Base-by-base conservation (phyloP, 2,329 filamentous ascomycete species). In the Colletotrichum viniferum region DNA sequence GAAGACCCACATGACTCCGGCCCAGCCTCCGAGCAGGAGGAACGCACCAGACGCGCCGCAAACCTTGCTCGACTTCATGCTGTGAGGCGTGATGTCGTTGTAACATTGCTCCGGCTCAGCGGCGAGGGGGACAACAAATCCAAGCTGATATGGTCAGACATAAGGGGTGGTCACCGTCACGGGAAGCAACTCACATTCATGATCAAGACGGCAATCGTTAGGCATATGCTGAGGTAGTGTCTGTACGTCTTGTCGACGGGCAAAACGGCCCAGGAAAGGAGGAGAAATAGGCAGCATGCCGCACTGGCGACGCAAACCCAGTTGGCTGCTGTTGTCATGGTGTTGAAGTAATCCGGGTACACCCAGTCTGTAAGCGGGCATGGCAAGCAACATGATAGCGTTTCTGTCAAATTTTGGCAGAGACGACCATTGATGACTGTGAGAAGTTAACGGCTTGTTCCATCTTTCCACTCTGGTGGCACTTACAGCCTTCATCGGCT, bases 11-110 rank as follows among this genome's bases (percentile, higher is more conserved):
- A 98, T 92, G 36, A 95, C 92, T 61, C 93, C 94, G 34, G 92
- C 90, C 90, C 96, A 95, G 58, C 96, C 97, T 69, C 97, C 97
- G 34, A 96, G 91, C 66, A 98, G 90, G 66, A 99, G 87, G 78
- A 98, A 93, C 2, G 95, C 90, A 12, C 97, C 97, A 1, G 96
- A 98, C 75, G 96, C 94, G 7, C 96, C 97, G 82, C 97, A 99
- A 5, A 95, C 92, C 30, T 92, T 86, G 81, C 91, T 95, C 3
- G 93, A 94, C 78, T 92, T 90, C 96, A 98, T 98, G 82, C 96
- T 95, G 81, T 98, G 93, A 0, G 97, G 97, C 1, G 97, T 99
- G 81, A 99, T 98, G 61, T 90, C 88, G 82, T 99, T 94, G 82
- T 92, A 94, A 83, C 97, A 99, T 86, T 98, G 92, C 0, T 95